These are phyloP conservation scores for Citrullus mucosospermus DNA, from an alignment of 306 rosid species.

Conservation along the genomic window DNA sequence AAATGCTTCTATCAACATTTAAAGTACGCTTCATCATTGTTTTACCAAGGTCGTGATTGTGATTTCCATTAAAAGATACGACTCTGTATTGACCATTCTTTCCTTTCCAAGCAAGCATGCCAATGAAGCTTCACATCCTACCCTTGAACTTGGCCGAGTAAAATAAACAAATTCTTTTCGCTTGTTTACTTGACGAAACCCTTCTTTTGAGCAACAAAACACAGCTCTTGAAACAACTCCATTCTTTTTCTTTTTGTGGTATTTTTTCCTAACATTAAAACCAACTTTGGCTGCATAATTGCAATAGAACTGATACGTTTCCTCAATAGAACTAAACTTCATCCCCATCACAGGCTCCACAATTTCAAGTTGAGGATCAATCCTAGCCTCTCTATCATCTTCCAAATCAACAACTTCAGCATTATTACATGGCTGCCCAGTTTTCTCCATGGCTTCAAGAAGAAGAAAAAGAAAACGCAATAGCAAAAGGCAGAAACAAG, in stretches of 20 bases:
- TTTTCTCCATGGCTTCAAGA: neutral
- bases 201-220: neutral
- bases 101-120: neutral
- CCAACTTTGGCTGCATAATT: neutral
- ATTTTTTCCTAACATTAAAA: neutral
- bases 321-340: neutral
- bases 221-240: neutral
- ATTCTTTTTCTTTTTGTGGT: neutral
- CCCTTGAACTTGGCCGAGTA: neutral
- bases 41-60: neutral
- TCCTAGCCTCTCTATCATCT: neutral
- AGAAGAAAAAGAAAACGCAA: neutral
- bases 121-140: neutral
- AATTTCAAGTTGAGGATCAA: neutral
- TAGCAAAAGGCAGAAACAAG: neutral
- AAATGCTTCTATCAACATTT: neutral
- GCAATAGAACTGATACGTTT: neutral
- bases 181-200: neutral
- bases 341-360: neutral
- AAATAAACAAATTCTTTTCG: neutral
- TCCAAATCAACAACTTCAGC: neutral
- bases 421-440: neutral
- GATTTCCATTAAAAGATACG: neutral
- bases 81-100: neutral
- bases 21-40: neutral